Base-by-base conservation (phyloP, 495 filamentous ascomycete species). In the Aspergillus nidulans region DNA sequence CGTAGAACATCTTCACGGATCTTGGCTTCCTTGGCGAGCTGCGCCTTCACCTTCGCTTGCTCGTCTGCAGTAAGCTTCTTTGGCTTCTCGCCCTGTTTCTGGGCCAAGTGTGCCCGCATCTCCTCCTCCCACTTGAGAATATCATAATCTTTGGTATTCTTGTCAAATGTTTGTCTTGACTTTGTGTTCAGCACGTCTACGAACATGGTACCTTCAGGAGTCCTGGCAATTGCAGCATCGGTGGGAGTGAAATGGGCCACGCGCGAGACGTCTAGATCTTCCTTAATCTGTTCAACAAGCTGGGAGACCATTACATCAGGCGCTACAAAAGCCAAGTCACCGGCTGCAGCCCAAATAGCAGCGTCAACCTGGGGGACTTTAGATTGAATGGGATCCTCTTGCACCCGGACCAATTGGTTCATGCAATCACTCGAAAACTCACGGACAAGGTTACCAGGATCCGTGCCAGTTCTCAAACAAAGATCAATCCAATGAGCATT, bases 111-210 rank as follows among this genome's bases (percentile, higher is more conserved):
- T 30, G 82, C 80, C 44, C 91, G 74, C n/a, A 97, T 79, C 53
- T 97, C 94, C 62, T 89, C 85, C 69, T 98, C 94, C 94, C 94
- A 98, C 71, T 96, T 97, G 46, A 96, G 64, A 1, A 89, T 96
- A 62, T 97, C 88, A 57, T 96, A 95, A 66, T 97, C 94, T 67
- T 89, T 96, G 19, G 77, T 84, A 60, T 87, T 96, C 69, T 89
- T 96, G 62, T 89, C 82, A 7, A 88, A 80, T 13, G 81, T 63
- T n/a, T 77, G 78, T 60, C 85, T 83, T 2, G 75, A 73, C 66
- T 92, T 92, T 61, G 84, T 88, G 26, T 86, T 88, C 4, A 98
- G 77, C 6, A 97, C 90, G 68, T 98, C 92, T 23, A 98, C 78
- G 59, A 95, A 97, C 6, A 84, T 78, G 0, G 87, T 90, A 1